These are phyloP conservation scores for Rhinocladiella mackenziei DNA, from an alignment of 2,329 filamentous ascomycete genomes.

Conservation along the genomic window DNA sequence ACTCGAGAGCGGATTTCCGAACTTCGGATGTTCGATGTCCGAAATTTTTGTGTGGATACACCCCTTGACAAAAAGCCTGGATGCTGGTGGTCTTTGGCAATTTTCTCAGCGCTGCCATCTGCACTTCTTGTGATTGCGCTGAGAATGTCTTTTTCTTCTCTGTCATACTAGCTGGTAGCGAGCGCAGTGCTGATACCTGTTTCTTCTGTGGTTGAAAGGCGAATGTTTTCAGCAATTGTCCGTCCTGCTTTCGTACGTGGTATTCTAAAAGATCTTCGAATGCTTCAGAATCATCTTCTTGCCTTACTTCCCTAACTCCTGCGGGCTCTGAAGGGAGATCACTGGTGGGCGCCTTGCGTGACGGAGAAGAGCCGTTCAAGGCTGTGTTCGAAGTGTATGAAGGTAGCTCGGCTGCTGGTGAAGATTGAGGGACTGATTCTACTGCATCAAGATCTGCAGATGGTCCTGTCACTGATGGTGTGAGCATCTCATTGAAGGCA, in stretches of 20 bases:
- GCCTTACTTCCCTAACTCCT: slow-evolving; percentile 11
- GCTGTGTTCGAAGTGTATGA: background rate
- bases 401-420: slow-evolving; percentile 11
- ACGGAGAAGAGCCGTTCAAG: background rate
- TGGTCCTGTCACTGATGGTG: background rate
- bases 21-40: slow-evolving; percentile 10
- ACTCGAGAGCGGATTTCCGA: slow-evolving; percentile 21
- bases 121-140: slow-evolving; percentile 11
- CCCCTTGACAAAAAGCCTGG: slow-evolving; percentile 2
- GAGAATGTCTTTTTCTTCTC: slow-evolving; percentile 15
- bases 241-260: slow-evolving; percentile 38
- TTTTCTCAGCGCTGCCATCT: slow-evolving; percentile 15
- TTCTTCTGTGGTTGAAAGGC: slow-evolving; percentile 29
- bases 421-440: slow-evolving; percentile 26
- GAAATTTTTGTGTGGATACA: slow-evolving; percentile 17
- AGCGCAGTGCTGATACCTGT: background rate
- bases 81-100: slow-evolving; percentile 7
- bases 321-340: background rate
- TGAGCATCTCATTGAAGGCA: background rate
- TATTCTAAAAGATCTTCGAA: slow-evolving; percentile 38
- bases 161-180: background rate
- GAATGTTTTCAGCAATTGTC: slow-evolving; percentile 36
- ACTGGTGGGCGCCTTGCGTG: background rate
- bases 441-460: slow-evolving; percentile 14
- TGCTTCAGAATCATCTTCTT: slow-evolving; percentile 25